phyloP scores from a whole-genome alignment of 1,284 basidiomycete species.

The Agaricales sp. region DNA sequence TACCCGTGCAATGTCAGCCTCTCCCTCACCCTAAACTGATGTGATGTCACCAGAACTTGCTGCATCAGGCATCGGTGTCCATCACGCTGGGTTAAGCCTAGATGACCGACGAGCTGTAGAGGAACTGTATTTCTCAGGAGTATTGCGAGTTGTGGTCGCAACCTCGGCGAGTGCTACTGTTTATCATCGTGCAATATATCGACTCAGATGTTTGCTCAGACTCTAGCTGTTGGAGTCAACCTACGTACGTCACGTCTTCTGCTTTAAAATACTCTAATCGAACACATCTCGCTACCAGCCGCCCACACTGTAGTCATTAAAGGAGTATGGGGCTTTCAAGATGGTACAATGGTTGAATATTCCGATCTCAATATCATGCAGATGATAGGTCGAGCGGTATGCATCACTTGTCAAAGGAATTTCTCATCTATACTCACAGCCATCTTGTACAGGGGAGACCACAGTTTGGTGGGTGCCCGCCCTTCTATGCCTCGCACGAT shows the following conservation, averaged over 20 bases:
- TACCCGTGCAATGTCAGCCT: constrained; percentile 1
- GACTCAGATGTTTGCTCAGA: constrained; percentile 29
- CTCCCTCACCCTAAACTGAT: constrained; percentile 5
- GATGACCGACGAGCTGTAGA: constrained; percentile 68
- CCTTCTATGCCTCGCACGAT: constrained; percentile 1
- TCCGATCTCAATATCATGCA: constrained; percentile 78
- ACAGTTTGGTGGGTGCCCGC: constrained; percentile 82
- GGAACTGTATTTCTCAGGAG: constrained; percentile 54
- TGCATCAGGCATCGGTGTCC: constrained; percentile 65
- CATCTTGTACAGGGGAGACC: constrained; percentile 63
- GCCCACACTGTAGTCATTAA: constrained; percentile 77
- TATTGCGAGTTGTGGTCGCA: constrained; percentile 59
- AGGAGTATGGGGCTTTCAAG: constrained; percentile 68
- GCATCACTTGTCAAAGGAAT: no score
- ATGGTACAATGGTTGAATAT: constrained; percentile 58
- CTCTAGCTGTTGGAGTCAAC: constrained; percentile 84
- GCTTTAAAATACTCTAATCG: constrained; percentile 7
- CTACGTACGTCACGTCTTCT: constrained; percentile 43
- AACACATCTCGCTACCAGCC: constrained; percentile 28
- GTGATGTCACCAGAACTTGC: constrained; percentile 42
- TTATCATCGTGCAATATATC: constrained; percentile 6
- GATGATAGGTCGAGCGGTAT: constrained; percentile 76
- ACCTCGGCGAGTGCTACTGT: constrained; percentile 46
- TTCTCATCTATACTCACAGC: background rate
- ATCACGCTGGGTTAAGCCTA: constrained; percentile 76